Evolutionary conservation across 1,284 basidiomycete genomes (phyloP).

Genomic region (Ganoderma leucocontextum): DNA sequence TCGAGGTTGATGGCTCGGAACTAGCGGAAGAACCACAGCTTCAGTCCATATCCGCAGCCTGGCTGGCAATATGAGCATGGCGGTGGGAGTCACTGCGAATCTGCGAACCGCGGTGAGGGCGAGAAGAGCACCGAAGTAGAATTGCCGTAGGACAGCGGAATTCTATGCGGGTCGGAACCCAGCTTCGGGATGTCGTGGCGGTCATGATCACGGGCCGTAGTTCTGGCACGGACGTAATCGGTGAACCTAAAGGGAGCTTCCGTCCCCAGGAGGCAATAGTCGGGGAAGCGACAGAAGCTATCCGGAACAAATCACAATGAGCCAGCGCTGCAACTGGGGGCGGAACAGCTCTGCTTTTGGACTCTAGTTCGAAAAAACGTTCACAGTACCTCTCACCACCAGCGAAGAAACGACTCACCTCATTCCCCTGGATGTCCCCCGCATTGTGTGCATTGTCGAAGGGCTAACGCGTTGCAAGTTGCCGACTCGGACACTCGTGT

Average conservation of each 20-base stretch:
- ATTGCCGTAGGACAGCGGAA: not conserved
- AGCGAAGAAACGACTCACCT: not conserved
- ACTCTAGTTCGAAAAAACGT: not conserved
- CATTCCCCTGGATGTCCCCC: not conserved
- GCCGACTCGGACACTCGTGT: not conserved
- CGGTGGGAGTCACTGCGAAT: not conserved
- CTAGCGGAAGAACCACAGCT: not conserved
- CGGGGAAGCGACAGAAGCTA: not conserved
- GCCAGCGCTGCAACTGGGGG: not conserved
- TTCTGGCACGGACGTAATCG: not conserved
- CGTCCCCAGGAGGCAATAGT: not conserved
- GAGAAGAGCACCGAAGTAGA: not conserved
- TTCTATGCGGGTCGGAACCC: constrained; percentile 1
- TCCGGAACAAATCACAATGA: not conserved
- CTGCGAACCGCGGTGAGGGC: not conserved
- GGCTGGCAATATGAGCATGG: not conserved
- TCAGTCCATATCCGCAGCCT: not conserved
- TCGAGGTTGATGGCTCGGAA: not conserved
- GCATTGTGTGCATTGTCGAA: not conserved
- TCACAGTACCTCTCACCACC: not conserved
- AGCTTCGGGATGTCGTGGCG: not conserved
- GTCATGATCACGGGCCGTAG: not conserved
- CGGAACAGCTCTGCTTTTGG: not conserved
- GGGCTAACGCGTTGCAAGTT: not conserved
- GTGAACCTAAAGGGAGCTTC: not conserved